phyloP scores from a whole-genome alignment of 371 early-diverging fungal species.

The Saksenaea vasiformis region DNA sequence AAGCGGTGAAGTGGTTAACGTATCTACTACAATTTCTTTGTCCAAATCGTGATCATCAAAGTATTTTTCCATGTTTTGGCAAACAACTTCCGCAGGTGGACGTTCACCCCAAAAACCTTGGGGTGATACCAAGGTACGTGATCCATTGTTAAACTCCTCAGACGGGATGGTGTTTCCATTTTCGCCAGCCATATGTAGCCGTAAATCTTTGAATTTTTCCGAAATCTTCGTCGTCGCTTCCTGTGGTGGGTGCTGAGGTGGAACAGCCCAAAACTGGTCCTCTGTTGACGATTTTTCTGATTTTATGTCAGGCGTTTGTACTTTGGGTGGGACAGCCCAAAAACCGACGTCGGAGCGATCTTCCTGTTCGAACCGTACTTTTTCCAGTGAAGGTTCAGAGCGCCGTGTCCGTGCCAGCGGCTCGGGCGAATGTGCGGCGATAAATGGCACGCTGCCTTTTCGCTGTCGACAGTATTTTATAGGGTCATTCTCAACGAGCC shows the following conservation, averaged over 20 bases:
- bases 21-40: constrained; percentile 60
- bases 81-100: constrained; percentile 75
- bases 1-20: constrained; percentile 9
- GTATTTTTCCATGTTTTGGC: constrained; percentile 68
- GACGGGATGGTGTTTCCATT: background rate
- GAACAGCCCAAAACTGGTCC: constrained; percentile 25
- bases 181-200: background rate
- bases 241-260: constrained; percentile 10
- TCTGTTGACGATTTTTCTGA: constrained; percentile 3
- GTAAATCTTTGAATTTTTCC: background rate
- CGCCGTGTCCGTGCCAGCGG: constrained; percentile 1
- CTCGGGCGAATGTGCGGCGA: background rate
- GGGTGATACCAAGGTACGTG: background rate
- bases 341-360: constrained; percentile 12
- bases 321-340: constrained; percentile 35
- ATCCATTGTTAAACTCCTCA: background rate
- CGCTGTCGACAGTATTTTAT: constrained; percentile 10
- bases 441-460: constrained; percentile 12
- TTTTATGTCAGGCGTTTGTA: constrained; percentile 7
- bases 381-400: constrained; percentile 7
- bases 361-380: constrained; percentile 5
- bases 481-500: background rate
- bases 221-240: background rate
- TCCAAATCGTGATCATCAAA: constrained; percentile 79
- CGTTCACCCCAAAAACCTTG: constrained; percentile 66